These are phyloP conservation scores for Pistacia vera DNA, from an alignment of 345 rosid species.

Conservation along the genomic window DNA sequence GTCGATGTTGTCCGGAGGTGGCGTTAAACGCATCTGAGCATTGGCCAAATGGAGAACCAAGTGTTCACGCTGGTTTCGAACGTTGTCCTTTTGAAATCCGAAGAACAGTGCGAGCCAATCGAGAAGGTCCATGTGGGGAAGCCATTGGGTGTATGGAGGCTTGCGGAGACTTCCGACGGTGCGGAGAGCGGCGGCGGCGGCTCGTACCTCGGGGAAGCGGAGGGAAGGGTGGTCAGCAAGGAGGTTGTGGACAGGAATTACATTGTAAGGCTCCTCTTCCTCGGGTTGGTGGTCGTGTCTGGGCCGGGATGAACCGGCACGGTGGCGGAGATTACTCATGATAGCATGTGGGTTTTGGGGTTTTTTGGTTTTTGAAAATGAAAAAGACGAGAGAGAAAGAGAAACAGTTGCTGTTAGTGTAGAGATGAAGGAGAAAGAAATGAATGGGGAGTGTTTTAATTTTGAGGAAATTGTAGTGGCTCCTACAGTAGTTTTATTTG, in stretches of 20 bases:
- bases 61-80: conserved; percentile 92
- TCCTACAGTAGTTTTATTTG: neutral
- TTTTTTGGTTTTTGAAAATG: neutral
- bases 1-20: conserved; percentile 90
- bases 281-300: conserved; percentile 17
- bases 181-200: conserved; percentile 84
- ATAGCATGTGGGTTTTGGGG: conserved; percentile 14
- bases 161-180: conserved; percentile 80
- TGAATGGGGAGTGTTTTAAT: neutral
- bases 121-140: conserved; percentile 71
- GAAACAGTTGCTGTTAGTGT: neutral
- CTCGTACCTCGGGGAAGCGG: conserved; percentile 89
- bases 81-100: conserved; percentile 81
- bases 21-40: conserved; percentile 95
- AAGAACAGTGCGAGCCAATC: conserved; percentile 92
- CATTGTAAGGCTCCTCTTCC: conserved; percentile 67
- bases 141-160: conserved; percentile 79
- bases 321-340: conserved; percentile 44
- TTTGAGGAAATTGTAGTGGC: neutral
- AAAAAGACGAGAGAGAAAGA: neutral
- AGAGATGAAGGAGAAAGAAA: neutral
- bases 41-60: conserved; percentile 91
- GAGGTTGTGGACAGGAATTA: conserved; percentile 90
- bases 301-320: conserved; percentile 31
- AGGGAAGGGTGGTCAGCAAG: conserved; percentile 95